Conservation (phyloP, 768 basidiomycete genomes). For the Pisolithus marmoratus region DNA sequence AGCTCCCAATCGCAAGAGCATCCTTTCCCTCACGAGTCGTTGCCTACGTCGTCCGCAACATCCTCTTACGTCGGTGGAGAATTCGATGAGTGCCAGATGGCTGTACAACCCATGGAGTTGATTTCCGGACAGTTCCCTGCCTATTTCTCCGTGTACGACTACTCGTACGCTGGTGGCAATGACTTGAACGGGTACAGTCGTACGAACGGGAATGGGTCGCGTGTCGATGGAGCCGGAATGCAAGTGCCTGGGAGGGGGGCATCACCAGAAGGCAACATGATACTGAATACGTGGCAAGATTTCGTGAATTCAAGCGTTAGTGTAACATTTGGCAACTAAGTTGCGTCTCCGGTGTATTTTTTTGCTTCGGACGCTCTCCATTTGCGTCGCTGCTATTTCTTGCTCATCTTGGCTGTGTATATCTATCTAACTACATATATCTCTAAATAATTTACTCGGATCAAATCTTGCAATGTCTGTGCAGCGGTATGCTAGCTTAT, state of each 20-base stretch:
- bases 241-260: constrained; percentile 17
- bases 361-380: background rate
- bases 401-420: too few species aligned
- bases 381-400: background rate
- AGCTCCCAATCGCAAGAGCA: constrained; percentile 17
- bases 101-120: constrained; percentile 28
- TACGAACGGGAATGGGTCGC: constrained; percentile 26
- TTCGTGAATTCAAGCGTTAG: constrained; percentile 39
- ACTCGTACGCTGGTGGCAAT: constrained; percentile 35
- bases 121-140: constrained; percentile 45
- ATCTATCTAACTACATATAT: too few species aligned
- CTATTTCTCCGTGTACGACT: constrained; percentile 76
- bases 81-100: constrained; percentile 10
- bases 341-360: background rate
- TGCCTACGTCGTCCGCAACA: constrained; percentile 15
- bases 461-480: background rate
- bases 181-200: constrained; percentile 28
- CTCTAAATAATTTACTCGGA: background rate
- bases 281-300: constrained; percentile 61
- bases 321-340: constrained; percentile 7
- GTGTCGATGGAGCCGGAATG: background rate
- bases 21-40: constrained; percentile 6
- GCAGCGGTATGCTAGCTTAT: too few species aligned
- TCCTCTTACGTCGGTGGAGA: background rate
- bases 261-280: constrained; percentile 52